These are phyloP conservation scores for Blastobotrys illinoisensis DNA, from an alignment of 1,139 yeast genomes.

Conservation along the genomic window DNA sequence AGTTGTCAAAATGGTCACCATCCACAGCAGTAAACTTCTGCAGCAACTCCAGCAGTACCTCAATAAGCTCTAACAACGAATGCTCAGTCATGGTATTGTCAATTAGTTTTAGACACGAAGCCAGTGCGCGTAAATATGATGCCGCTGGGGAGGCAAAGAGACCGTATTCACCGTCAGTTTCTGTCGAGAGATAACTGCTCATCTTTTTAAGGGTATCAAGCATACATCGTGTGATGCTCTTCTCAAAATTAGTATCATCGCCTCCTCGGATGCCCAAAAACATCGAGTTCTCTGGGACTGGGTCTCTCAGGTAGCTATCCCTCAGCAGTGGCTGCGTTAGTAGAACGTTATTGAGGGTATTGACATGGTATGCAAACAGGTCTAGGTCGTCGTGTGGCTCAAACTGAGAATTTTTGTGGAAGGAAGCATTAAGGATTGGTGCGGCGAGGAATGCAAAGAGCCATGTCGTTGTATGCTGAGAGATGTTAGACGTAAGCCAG, in stretches of 20 bases:
- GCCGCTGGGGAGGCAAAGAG: background rate
- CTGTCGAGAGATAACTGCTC: background rate
- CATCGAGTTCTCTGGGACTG: background rate
- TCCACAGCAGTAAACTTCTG: background rate
- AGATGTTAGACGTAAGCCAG: conserved; percentile 51
- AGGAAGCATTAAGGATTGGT: conserved; percentile 37
- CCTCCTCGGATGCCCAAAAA: background rate
- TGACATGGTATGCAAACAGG: conserved; percentile 52
- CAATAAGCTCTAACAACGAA: background rate
- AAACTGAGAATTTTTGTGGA: background rate
- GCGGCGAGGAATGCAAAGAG: conserved; percentile 52
- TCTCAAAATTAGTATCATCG: background rate
- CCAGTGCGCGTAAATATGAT: background rate
- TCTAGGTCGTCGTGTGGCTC: conserved; percentile 47
- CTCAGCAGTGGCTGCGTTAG: conserved; percentile 35
- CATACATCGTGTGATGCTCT: background rate
- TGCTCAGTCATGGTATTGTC: background rate
- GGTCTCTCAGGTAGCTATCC: conserved; percentile 22
- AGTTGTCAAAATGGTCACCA: background rate
- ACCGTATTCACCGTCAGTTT: background rate
- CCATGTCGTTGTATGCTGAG: conserved; percentile 53
- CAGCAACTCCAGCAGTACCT: background rate
- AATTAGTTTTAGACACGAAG: background rate
- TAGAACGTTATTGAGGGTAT: conserved; percentile 47
- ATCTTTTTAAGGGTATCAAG: background rate